Percentiles rank a stretch among this genome's conserved stretches.
phyloP scores from a whole-genome alignment of 345 rosid species.

The Orychophragmus violaceus region DNA sequence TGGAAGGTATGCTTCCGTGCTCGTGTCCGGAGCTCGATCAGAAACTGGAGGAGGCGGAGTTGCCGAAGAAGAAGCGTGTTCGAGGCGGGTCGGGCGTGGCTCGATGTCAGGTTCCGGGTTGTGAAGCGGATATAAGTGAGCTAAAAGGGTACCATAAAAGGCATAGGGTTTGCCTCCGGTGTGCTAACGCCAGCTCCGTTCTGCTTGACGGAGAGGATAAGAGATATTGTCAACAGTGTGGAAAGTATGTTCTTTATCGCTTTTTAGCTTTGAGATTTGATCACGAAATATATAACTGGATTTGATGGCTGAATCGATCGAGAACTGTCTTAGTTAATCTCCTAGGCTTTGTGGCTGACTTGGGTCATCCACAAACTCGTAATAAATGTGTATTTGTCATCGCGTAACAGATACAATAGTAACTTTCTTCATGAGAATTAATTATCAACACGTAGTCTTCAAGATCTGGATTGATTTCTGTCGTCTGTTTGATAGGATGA shows the following conservation, averaged over 20 bases:
- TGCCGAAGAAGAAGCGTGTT: conserved; percentile 63
- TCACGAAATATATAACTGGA: neutral
- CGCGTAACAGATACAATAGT: neutral
- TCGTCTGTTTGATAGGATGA: conserved; percentile 1
- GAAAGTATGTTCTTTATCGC: conserved; percentile 49
- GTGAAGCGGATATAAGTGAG: conserved; percentile 80
- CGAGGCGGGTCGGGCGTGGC: conserved; percentile 30
- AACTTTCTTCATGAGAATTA: neutral
- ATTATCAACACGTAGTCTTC: neutral
- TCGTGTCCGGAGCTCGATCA: conserved; percentile 91
- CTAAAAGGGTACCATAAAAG: conserved; percentile 89
- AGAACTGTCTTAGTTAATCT: neutral
- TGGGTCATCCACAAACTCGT: neutral
- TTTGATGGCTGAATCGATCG: neutral
- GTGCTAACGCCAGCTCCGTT: conserved; percentile 65
- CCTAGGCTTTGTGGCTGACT: conserved; percentile 6
- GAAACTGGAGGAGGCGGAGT: conserved; percentile 50
- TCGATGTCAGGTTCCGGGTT: conserved; percentile 74
- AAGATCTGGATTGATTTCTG: neutral
- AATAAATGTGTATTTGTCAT: neutral
- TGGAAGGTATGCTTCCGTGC: conserved; percentile 76
- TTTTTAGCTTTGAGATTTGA: neutral
- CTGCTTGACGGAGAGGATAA: conserved; percentile 59
- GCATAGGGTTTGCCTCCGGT: conserved; percentile 81
- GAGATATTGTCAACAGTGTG: conserved; percentile 99